Base-by-base conservation (phyloP, 2,329 filamentous ascomycete species). In the Aureobasidium sp. region DNA sequence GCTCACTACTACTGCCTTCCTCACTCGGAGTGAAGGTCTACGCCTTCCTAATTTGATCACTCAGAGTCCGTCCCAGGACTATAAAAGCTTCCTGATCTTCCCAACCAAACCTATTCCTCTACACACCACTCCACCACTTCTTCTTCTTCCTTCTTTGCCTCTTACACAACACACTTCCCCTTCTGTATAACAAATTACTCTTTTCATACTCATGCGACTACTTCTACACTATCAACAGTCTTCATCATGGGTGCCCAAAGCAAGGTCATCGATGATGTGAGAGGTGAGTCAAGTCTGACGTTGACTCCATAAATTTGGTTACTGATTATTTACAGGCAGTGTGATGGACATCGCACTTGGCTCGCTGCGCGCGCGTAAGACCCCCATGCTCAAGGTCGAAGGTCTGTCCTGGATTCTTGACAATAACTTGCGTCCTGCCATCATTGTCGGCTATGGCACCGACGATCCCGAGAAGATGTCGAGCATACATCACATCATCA, bases 331-430 rank as follows among this genome's bases (percentile, higher is more conserved):
- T 14, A 34, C 21, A 59, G 54, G 42, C 13, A 48, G 45, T 21
- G 54, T 59, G 21, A 59, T 59, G 42, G 54, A 59, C 21, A 59
- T 59, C 14, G 54, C 54, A 14, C 41, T 47, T 14, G 54, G 42
- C 2, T 47, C 54, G 25, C 42, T 59, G 13, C 54, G 41, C 2
- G 37, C 39, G 2, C 53, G 53, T 11, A 59, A 59, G 1, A 59
- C 34, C 2, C 54, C 54, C n/a, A 48, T 48, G 41, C 42, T 59
- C 3, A 47, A 39, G 9, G 54, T 59, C 7, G 44, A 59, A 13
- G 34, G 41, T 16, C 32, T 37, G 2, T 29, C 16, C 30, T 59
- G 54, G 54, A 59, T 59, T 16, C 54, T 59, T n/a, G 54, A 48
- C 21, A 4, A n/a, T 1, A 30, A 30, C 42, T 21, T 37, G 3